Evolutionary conservation across 2,329 filamentous ascomycete species (phyloP), one percentile per base, ranked within the genome.

Genomic region (Cladorrhinum sp.): DNA sequence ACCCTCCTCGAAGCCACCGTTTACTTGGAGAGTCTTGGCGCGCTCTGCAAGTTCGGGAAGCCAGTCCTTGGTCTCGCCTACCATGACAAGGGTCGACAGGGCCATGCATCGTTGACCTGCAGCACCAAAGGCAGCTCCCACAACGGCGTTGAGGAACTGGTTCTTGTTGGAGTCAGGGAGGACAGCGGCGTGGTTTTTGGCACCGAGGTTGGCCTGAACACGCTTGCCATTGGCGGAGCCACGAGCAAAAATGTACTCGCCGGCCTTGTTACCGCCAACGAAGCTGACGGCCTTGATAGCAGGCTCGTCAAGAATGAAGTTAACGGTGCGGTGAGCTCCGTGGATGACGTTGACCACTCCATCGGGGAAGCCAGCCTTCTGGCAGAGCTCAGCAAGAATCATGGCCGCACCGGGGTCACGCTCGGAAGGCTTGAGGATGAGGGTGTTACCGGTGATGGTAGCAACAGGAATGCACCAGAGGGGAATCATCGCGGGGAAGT

Each of bases 401-500:
- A 95, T 92, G 70, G 88, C 86, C 9, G 90, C 90, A 62, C 91
- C 91, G 8, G 91, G 91, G 70, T 93, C 91, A 61, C 91, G 86
- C 79, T 96, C 91, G 1, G 91, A 93, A 9, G 91, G 91, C 82
- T 96, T 96, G 68, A 96, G 80, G 67, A 96, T 85, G 61, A 92
- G 80, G 13, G 90, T 93, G 79, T 96, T 96, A 56, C 91, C 91
- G 18, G 89, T 92, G 25, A 93, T 85, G 49, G 90, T 91, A 51
- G 91, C 91, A 68, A 95, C 90, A 41, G 91, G 91, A 64, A 96
- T 92, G 63, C 85, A 92, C 91, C 91, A 96, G n/a, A 96, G 82
- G 2, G 91, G 91, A 74, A 96, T 95, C 91, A 96, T 96, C 68
- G 91, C 91, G 49, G 91, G 91, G 78, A 95, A 95, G 80, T 95